Base-by-base conservation (phyloP, 2,329 filamentous ascomycete species). In the Hypoxylon rubiginosum region DNA sequence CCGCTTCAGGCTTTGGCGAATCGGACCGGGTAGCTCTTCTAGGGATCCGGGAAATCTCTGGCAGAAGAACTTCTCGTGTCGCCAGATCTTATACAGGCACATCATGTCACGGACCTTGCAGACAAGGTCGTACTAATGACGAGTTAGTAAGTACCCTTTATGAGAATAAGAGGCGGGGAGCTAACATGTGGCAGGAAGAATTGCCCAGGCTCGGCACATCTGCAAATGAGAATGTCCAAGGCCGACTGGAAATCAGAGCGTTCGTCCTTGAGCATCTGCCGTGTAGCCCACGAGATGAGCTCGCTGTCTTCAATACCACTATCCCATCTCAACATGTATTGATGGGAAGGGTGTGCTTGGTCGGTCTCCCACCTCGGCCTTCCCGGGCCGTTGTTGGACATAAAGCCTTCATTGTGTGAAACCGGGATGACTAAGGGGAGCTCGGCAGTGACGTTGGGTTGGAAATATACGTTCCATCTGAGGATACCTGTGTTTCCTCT, bases 71-170 rank as follows among this genome's bases (percentile, higher is more conserved):
- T 75, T 76, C 6, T 77, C 74, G 17, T 81, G 80, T 61, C 79
- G 81, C 82, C 81, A 85, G 66, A 85, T 83, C 64, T 77, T 80
- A 73, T 84, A 85, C 77, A 85, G 82, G 74, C 82, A 84, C 67
- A 81, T 82, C 77, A 85, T 79, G 54, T 77, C 77, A 64, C 83
- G 80, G 39, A 84, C 81, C 64, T 81, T 80, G 49, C 72, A 75
- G 15, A 84, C 79, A 28, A 85, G 77, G 28, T 78, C 74, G 66
- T 80, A 76, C 82, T 84, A 63, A 70, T 21, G 17, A 45, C 51
- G 36, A 45, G 70, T 75, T 34, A 74, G 73, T 62, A 69, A 64
- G 60, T 66, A 49, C 64, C 61, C 28, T 28, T 49, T 15, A 17
- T 10, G 39, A 36, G 30, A 39, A 49, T 8, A 58, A 60, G 39